phyloP scores from a whole-genome alignment of 257 asterid genomes.

The Nemophila menziesii region DNA sequence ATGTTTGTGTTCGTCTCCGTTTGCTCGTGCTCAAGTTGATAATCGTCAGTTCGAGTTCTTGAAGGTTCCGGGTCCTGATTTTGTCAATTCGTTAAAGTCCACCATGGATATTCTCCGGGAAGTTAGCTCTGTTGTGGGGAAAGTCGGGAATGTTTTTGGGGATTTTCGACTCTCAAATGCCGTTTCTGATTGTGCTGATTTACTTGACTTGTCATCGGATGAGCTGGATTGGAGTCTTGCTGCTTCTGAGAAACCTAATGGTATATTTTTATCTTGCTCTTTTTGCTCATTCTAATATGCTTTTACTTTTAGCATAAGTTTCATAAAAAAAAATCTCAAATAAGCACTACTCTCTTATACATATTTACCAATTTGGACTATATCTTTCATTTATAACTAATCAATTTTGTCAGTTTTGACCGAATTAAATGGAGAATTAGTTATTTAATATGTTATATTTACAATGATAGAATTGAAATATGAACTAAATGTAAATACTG shows the following conservation, averaged over 20 bases:
- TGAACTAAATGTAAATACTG: too few species aligned
- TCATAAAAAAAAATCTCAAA: too few species aligned
- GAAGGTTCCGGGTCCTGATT: constrained; percentile 45
- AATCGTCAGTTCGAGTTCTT: constrained; percentile 26
- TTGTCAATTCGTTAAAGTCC: constrained; percentile 29
- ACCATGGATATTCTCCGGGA: constrained; percentile 33
- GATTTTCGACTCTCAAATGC: constrained; percentile 61
- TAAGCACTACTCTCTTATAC: too few species aligned
- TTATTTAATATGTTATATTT: too few species aligned
- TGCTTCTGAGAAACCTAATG: constrained; percentile 38
- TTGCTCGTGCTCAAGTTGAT: constrained; percentile 13
- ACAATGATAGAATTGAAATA: too few species aligned
- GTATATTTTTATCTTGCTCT: constrained; percentile 15
- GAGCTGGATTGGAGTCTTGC: constrained; percentile 41
- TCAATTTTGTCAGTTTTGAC: too few species aligned
- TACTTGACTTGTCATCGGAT: constrained; percentile 59
- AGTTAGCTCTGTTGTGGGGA: constrained; percentile 35
- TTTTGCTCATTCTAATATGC: not conserved
- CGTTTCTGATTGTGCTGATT: constrained; percentile 54
- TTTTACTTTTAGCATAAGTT: not conserved
- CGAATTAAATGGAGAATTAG: too few species aligned
- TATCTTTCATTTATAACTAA: too few species aligned
- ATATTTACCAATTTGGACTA: too few species aligned
- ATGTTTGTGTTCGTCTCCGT: constrained; percentile 5
- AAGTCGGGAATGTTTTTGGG: constrained; percentile 24